A percentile compares a stretch with the other conserved stretches of the same genome.
phyloP scores from a whole-genome alignment of 495 filamentous ascomycete species.

The Hyaloscypha variabilis region DNA sequence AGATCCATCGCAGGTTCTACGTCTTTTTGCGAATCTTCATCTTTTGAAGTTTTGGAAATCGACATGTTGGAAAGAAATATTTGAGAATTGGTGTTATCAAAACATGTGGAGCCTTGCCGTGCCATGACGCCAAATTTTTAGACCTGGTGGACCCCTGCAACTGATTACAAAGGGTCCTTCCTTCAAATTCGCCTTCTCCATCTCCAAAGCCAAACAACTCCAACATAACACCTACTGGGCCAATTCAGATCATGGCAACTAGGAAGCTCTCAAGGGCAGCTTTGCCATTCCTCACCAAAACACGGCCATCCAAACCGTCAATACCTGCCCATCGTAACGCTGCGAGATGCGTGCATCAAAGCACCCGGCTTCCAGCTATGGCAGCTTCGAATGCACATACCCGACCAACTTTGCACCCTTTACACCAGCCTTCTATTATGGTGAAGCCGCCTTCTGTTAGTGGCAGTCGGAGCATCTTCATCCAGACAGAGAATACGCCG shows the following conservation, averaged over 20 bases:
- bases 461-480: slow-evolving; percentile 83
- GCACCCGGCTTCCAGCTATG: slow-evolving; percentile 44
- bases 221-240: background rate
- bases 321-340: slow-evolving; percentile 3
- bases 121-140: background rate
- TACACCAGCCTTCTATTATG: slow-evolving; percentile 44
- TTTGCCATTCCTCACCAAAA: slow-evolving; percentile 21
- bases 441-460: slow-evolving; percentile 32
- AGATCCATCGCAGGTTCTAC: slow-evolving; percentile 10
- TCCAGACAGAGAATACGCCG: slow-evolving; percentile 92
- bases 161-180: slow-evolving; percentile 18
- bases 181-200: slow-evolving; percentile 10
- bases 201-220: slow-evolving; percentile 3
- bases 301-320: slow-evolving; percentile 20
- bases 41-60: background rate
- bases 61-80: slow-evolving; percentile 4
- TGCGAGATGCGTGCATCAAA: slow-evolving; percentile 32
- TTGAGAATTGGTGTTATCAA: background rate
- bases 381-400: slow-evolving; percentile 50
- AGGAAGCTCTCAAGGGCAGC: slow-evolving; percentile 23
- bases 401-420: slow-evolving; percentile 50
- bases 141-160: background rate
- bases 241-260: slow-evolving; percentile 19
- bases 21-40: slow-evolving; percentile 3
- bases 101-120: background rate